These are phyloP conservation scores for Beauveria caledonica DNA, from an alignment of 2,329 filamentous ascomycete genomes.

Conservation along the genomic window DNA sequence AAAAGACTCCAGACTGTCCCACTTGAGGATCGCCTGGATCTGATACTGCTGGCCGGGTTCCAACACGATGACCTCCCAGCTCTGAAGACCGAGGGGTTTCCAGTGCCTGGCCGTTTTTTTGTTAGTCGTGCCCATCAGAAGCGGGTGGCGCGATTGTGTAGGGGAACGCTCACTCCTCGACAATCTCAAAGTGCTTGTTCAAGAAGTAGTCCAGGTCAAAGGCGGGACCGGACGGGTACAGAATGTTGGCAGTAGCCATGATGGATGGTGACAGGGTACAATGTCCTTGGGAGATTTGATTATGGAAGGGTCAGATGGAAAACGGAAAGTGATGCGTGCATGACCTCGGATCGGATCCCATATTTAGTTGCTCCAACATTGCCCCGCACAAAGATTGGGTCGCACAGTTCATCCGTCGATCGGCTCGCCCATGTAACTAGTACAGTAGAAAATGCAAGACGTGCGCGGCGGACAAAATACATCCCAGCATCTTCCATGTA, in stretches of 20 bases:
- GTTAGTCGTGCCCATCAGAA: not conserved
- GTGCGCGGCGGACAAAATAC: not conserved
- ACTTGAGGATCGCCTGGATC: conserved; percentile 11
- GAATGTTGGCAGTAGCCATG: conserved; percentile 19
- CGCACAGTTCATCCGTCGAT: not conserved
- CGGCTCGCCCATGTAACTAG: not conserved
- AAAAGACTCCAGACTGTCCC: not conserved
- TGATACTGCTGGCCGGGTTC: conserved; percentile 9
- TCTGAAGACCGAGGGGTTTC: conserved; percentile 7
- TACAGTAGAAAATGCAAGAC: not conserved
- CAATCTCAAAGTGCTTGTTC: conserved; percentile 36
- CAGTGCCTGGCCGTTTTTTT: not conserved
- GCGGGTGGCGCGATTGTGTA: not conserved
- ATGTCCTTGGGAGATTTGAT: not conserved
- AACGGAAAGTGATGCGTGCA: not conserved
- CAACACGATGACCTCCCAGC: conserved; percentile 17
- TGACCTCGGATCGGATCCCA: not conserved
- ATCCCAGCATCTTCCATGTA: no score
- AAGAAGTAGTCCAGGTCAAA: conserved; percentile 45
- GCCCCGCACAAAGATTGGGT: not conserved
- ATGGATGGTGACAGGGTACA: not conserved
- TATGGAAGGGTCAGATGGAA: not conserved
- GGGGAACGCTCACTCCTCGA: conserved; percentile 18
- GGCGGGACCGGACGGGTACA: conserved; percentile 33
- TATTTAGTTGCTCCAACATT: not conserved